Base-by-base conservation (phyloP, 805 yeast genomes). In the Kuraishia molischiana region DNA sequence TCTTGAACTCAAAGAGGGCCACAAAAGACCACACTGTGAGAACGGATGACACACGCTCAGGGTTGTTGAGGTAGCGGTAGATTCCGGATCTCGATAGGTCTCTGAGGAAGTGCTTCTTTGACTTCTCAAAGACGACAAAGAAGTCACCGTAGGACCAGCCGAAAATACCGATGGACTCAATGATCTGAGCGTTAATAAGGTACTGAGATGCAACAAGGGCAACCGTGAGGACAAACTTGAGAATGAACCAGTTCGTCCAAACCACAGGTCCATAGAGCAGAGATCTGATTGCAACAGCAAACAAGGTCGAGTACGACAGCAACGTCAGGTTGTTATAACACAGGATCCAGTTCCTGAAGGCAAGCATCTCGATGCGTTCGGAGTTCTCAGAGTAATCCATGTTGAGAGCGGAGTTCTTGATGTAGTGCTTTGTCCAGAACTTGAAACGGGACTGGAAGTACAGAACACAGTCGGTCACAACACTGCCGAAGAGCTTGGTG, bases 71-170 rank as follows among this genome's bases (percentile, higher is more conserved):
- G 55, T 82, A 84, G 46, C 90, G 72, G 53, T 84, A 84, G 29
- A 84, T 83, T 36, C 95, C 95, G 24, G 84, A 81, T 44, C 79
- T 79, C 0, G 89, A 77, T 46, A 84, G 64, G 28, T 34, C 39
- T 11, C 38, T 41, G 19, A 44, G 33, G 34, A 36, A 43, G 19
- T 39, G 40, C 2, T 37, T 19, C 44, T 65, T 64, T 5, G 71
- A 58, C 39, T 64, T 65, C 19, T 63, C 64, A 17, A 67, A 59
- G 15, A 70, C 62, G 41, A 81, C 61, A 57, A 83, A 84, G 58
- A 84, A 84, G 55, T 84, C 95, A 40, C 95, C 94, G 54, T 79
- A 84, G 50, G 83, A 84, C 92, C 92, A 84, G n/a, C 94, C 92
- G 56, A 79, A 82, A 43, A 80, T 81, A 2, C 90, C 90, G 45